Conservation (phyloP, 2,329 filamentous ascomycete species). For the Orbilia javanica region DNA sequence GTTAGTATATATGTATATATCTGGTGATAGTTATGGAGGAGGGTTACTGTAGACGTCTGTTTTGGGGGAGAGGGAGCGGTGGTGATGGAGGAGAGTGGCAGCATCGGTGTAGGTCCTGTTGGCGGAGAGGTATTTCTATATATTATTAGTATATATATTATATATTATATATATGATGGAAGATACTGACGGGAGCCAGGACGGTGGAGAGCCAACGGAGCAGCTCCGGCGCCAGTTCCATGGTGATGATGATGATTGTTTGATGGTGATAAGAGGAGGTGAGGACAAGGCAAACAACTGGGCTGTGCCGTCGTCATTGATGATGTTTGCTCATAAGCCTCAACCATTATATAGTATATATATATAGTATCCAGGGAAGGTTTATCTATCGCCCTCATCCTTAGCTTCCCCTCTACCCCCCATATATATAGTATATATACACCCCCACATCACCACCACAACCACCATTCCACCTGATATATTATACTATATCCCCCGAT, state of each 20-base stretch:
- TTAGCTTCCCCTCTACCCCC: no score
- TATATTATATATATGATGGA: background rate
- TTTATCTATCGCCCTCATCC: no score
- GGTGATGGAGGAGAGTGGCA: constrained; percentile 82
- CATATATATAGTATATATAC: no score
- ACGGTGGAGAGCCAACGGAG: constrained; percentile 54
- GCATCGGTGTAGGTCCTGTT: constrained; percentile 94
- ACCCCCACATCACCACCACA: no score
- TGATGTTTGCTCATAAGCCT: constrained; percentile 19
- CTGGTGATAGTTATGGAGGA: constrained; percentile 8
- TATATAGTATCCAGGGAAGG: no score
- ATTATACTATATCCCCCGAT: no score
- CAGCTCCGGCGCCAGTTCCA: constrained; percentile 57
- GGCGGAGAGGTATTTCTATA: constrained; percentile 90
- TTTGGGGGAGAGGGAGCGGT: constrained; percentile 82
- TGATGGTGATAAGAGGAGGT: background rate
- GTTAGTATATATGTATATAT: constrained; percentile 67
- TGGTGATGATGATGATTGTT: constrained; percentile 22
- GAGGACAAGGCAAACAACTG: background rate
- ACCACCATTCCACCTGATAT: no score
- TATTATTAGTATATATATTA: background rate
- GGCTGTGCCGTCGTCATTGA: constrained; percentile 36
- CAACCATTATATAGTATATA: background rate
- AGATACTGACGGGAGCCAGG: constrained; percentile 48
- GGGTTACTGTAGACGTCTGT: constrained; percentile 92